These are phyloP conservation scores for Coprinellus micaceus DNA, from an alignment of 768 basidiomycete species.

Conservation along the genomic window DNA sequence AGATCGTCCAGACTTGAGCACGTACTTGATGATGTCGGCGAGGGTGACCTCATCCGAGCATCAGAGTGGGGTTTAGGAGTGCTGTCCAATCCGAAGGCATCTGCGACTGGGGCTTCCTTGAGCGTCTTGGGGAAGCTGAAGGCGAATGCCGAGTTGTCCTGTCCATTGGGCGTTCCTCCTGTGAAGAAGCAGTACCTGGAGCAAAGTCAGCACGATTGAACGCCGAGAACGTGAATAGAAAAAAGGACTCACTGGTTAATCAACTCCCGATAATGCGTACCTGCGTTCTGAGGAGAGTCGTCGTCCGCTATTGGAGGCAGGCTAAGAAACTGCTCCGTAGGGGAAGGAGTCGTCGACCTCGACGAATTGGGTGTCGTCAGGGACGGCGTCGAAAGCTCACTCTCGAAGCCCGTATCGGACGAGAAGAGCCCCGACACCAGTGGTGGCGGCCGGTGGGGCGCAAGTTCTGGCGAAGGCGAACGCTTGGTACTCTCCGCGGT, in stretches of 20 bases:
- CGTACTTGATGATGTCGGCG: neutral
- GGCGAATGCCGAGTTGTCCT: constrained; percentile 9
- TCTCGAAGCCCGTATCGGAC: constrained; percentile 23
- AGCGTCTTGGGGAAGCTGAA: constrained; percentile 10
- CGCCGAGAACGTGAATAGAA: neutral
- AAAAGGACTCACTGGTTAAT: constrained; percentile 52
- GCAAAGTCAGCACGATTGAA: neutral
- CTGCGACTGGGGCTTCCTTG: constrained; percentile 22
- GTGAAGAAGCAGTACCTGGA: constrained; percentile 80
- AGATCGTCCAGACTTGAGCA: constrained; percentile 16
- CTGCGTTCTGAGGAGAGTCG: constrained; percentile 23
- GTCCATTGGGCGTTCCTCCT: constrained; percentile 37
- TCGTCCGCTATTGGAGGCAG: constrained; percentile 12
- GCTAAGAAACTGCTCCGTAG: constrained; percentile 30
- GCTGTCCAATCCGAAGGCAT: constrained; percentile 13
- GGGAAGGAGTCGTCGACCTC: constrained; percentile 39
- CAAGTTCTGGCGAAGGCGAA: constrained; percentile 12
- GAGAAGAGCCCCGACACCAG: constrained; percentile 1
- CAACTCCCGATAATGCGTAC: constrained; percentile 55
- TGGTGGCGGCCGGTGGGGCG: constrained; percentile 1
- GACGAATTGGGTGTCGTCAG: constrained; percentile 41
- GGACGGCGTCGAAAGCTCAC: constrained; percentile 45
- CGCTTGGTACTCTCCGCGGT: constrained; percentile 13
- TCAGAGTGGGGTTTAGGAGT: neutral
- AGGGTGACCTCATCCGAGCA: neutral